Conservation (phyloP, 169 alveolate species). For the Cryptosporidium sp. region DNA sequence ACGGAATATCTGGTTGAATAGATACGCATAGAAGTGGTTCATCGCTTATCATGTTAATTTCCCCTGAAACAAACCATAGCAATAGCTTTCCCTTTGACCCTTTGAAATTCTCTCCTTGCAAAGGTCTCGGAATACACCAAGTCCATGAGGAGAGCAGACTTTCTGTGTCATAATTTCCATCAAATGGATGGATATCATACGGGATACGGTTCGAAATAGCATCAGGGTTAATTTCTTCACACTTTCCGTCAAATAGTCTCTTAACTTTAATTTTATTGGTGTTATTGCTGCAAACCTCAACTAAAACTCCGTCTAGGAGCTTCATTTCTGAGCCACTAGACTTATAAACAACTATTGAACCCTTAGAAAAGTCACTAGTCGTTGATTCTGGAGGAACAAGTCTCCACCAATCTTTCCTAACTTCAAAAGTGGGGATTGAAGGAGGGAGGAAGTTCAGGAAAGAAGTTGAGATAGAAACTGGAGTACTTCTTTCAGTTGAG, state of each 20-base stretch:
- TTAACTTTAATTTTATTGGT: not conserved
- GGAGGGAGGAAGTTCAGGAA: slow-evolving; percentile 54
- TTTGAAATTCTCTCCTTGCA: slow-evolving; percentile 33
- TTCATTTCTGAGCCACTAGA: not conserved
- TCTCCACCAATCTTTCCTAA: slow-evolving; percentile 62
- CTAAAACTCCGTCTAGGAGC: slow-evolving; percentile 45
- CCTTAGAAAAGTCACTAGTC: slow-evolving; percentile 19
- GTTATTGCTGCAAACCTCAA: not conserved
- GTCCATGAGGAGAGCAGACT: slow-evolving; percentile 56
- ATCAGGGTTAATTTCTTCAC: not conserved
- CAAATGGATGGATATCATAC: slow-evolving; percentile 59
- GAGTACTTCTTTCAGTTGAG: not conserved
- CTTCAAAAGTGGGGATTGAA: slow-evolving; percentile 45
- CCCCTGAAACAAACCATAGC: slow-evolving; percentile 58
- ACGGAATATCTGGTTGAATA: slow-evolving; percentile 64
- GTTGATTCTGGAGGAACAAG: slow-evolving; percentile 13
- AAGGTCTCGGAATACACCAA: slow-evolving; percentile 73
- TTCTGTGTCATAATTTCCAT: slow-evolving; percentile 29
- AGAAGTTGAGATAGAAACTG: slow-evolving; percentile 12
- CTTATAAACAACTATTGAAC: slow-evolving; percentile 33
- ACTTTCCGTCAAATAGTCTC: slow-evolving; percentile 12
- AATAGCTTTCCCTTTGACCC: slow-evolving; percentile 49
- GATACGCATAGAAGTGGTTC: slow-evolving; percentile 61
- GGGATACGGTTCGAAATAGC: slow-evolving; percentile 5
- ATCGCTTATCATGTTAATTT: slow-evolving; percentile 22